Evolutionary conservation across 208 protist genomes (phyloP), one percentile per base, ranked within the genome.

Genomic region (Wallacemonas sp.): DNA sequence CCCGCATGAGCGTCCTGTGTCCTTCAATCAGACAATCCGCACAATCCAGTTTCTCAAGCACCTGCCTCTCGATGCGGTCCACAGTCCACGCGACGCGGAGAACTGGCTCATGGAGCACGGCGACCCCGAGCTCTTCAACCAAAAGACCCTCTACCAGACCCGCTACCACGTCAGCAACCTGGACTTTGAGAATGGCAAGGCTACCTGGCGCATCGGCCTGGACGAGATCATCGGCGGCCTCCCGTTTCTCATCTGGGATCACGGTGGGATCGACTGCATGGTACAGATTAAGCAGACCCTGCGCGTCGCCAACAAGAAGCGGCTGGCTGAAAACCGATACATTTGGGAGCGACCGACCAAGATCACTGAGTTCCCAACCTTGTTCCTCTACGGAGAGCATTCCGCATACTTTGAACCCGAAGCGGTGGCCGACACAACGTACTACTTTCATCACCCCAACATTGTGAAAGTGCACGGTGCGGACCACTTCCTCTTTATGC

Each of bases 401-500:
- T 82, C 72, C 8, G 51, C 70, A 53, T 86, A 79, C 66, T 62
- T 74, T 53, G 73, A 61, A 17, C 30, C 65, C 0, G 41, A 30
- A 19, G 62, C 71, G 1, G 34, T 67, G 0, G 58, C 60, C 1
- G 61, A 59, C 47, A 64, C 75, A 24, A 44, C 53, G 15, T 47
- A 62, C 21, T 36, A 79, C 68, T 82, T 78, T 45, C 27, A 66
- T 33, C 28, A 61, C n/a, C 69, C 70, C 15, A 70, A 69, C 14
- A 36, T 79, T n/a, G 28, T 75, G 44, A 70, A 77, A 46, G 51
- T 86, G 65, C 66, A 69, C 24, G 68, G 70, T 12, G 39, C 72
- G 0, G 70, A 75, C 24, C 80, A 86, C 66, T 80, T 86, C 53
- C 38, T 80, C n/a, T 79, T 79, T 27, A 80, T 84, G 68, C 46